Evolutionary conservation across 139 green algal genomes (phyloP).

Genomic region (Coccomyxa sp.): DNA sequence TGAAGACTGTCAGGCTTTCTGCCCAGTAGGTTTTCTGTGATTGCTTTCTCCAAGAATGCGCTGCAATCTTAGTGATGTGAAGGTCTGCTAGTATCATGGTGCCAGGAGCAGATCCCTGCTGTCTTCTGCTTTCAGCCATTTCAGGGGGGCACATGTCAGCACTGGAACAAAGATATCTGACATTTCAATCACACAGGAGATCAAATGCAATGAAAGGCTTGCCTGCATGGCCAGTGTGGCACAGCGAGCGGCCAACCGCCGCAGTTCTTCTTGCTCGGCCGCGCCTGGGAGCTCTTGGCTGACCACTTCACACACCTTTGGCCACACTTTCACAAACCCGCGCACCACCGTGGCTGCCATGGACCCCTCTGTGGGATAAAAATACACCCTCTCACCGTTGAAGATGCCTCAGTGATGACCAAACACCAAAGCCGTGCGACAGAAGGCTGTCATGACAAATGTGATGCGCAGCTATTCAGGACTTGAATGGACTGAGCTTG

Average conservation of each 20-base stretch:
- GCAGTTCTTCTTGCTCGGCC: not conserved
- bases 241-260: not conserved
- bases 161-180: too few species aligned
- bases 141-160: too few species aligned
- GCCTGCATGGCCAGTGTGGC: not conserved
- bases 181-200: too few species aligned
- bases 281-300: too few species aligned
- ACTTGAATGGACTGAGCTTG: too few species aligned
- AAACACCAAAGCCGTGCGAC: not conserved
- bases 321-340: not conserved
- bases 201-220: not conserved
- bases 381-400: not conserved
- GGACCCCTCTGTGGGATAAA: not conserved
- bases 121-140: too few species aligned
- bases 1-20: too few species aligned
- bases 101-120: too few species aligned
- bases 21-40: too few species aligned
- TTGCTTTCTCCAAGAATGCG: too few species aligned
- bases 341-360: not conserved
- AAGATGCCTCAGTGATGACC: not conserved
- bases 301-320: not conserved
- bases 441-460: not conserved
- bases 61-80: too few species aligned
- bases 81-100: too few species aligned
- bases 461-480: not conserved